Base-by-base conservation (phyloP, 1,284 basidiomycete species). In the Cystobasidium pallidum region DNA sequence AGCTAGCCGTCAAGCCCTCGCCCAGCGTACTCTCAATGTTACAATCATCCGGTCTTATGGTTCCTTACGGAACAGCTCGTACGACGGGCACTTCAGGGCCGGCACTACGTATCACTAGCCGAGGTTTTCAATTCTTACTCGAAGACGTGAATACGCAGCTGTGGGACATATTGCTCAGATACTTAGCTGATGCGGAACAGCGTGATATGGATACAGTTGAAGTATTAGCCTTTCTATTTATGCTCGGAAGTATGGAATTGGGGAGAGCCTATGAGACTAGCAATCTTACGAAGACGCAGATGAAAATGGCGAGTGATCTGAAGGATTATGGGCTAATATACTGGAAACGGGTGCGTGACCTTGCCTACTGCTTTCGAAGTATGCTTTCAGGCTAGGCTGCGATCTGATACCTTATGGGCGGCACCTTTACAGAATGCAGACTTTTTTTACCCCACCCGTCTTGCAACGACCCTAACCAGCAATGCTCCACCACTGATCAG, bases 71-170 rank as follows among this genome's bases (percentile, higher is more conserved):
- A 26, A 52, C 52, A n/a, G 64, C 52, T 15, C 39, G 61, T 11
- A 70, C 59, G 11, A 63, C 63, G n/a, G 61, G 39, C 36, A 51
- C 61, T 15, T 24, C 45, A 24, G 61, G 70, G 10, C 55, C 58
- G 54, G 74, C 1, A 49, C 51, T 24, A 84, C 80, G 68, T 75
- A 99, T 99, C 81, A 98, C 94, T 13, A 96, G 94, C 13, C 85
- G 88, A 51, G 96, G 96, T 11, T 99, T 99, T 80, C 95, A 98
- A 79, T 99, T 99, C 80, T 85, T 99, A 66, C 86, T 99, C 26
- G 91, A 97, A 80, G 90, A 95, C 52, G 90, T 96, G n/a, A 92
- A 97, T 79, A 91, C 90, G 21, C 96, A 99, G 80, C 83, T 99
- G n/a, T 99, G 96, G 96, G 91, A 93, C 79, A 84, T 99, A 49